Evolutionary conservation across 768 basidiomycete species (phyloP), one percentile per base, ranked within the genome.

Genomic region (Asterophora lycoperdoides): DNA sequence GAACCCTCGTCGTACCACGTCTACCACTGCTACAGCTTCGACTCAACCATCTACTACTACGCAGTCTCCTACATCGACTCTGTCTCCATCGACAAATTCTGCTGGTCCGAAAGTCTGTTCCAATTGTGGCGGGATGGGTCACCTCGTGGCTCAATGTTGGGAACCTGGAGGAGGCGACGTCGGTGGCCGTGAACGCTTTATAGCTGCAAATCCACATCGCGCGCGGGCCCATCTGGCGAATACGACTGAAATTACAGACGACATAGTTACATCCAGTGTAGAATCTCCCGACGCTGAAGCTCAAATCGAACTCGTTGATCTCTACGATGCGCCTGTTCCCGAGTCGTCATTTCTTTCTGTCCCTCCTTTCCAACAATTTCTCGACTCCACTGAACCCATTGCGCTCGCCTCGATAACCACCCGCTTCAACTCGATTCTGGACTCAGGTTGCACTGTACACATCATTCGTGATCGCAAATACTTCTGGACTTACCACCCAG

Each of bases 391-490:
- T 7, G 23, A 32, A 13, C 51, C 40, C 10, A 15, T 35, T 8
- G 36, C 35, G 3, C 18, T 48, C 2, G 36, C 46, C n/a, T 43
- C 42, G 6, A 17, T 49, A 26, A 0, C 33, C 13, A 39, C 18
- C 1, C 14, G n/a, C 0, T 55, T 46, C 37, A 48, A 54, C 23
- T 34, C 52, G 5, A 30, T 59, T 13, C 39, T 61, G 0, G 63
- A 65, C 30, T 63, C 56, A 1, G 64, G 61, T 0, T 57, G 56
- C 20, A 59, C 53, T 0, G 45, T 49, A 1, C 61, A 62, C 17
- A 48, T 64, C 18, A 46, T 66, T 17, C 14, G 28, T 1, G 55
- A 62, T 19, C n/a, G 37, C 1, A 14, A 30, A 0, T 11, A 44
- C 2, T 64, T 66, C 35, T 56, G 49, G 30, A 20, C 51, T 0